Evolutionary conservation across 1,284 basidiomycete species (phyloP).

Genomic region (Malassezia restricta): DNA sequence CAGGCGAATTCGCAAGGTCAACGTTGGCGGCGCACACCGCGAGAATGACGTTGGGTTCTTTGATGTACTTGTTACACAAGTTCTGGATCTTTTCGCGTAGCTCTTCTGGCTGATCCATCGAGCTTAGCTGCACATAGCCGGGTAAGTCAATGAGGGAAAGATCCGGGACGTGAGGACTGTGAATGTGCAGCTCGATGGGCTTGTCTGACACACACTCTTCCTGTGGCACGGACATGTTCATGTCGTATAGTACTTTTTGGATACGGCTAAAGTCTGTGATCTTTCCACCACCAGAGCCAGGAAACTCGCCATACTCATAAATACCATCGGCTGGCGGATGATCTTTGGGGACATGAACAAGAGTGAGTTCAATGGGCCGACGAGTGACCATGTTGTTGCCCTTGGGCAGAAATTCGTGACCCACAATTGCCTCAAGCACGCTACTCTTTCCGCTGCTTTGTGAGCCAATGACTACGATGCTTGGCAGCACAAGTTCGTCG

Average conservation of each 20-base stretch:
- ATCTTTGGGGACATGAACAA: slow-evolving; percentile 63
- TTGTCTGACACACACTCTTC: slow-evolving; percentile 82
- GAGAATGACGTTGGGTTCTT: slow-evolving; percentile 92
- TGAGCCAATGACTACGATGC: slow-evolving; percentile 94
- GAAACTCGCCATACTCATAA: slow-evolving; percentile 83
- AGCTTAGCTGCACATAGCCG: slow-evolving; percentile 89
- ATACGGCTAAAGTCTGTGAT: slow-evolving; percentile 80
- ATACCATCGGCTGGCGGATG: slow-evolving; percentile 50
- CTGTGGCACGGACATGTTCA: slow-evolving; percentile 82
- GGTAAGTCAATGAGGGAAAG: slow-evolving; percentile 93
- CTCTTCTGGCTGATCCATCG: slow-evolving; percentile 86
- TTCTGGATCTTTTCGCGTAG: slow-evolving; percentile 81
- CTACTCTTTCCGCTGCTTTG: slow-evolving; percentile 97
- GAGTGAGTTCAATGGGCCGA: slow-evolving; percentile 89
- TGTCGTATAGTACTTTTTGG: slow-evolving; percentile 81
- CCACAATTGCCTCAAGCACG: slow-evolving; percentile 92
- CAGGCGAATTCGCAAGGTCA: slow-evolving; percentile 94
- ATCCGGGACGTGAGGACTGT: slow-evolving; percentile 89
- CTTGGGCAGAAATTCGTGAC: slow-evolving; percentile 94
- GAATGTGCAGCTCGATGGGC: slow-evolving; percentile 89
- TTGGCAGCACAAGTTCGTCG: slow-evolving; percentile 73
- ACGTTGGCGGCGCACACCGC: slow-evolving; percentile 97
- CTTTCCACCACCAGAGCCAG: slow-evolving; percentile 70
- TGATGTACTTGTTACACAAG: slow-evolving; percentile 91
- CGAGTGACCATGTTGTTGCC: slow-evolving; percentile 99